phyloP scores from a whole-genome alignment of 148 eudicot species.

The Amaranthus hypochondriacus region DNA sequence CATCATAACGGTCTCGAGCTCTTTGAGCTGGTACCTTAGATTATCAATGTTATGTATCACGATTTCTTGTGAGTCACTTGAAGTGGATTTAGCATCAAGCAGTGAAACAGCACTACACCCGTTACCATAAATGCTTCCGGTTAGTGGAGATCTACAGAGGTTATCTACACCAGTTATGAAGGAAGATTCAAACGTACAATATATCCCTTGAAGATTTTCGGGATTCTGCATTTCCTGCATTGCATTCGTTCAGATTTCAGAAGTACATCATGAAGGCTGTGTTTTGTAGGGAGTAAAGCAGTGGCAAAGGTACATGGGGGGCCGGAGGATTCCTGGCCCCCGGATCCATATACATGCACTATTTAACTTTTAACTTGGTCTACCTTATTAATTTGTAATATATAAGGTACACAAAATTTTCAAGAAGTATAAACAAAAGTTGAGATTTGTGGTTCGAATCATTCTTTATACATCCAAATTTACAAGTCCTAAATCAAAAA shows the following conservation, averaged over 20 bases:
- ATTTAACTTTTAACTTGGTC: no score
- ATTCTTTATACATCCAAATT: no score
- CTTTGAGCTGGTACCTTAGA: slow-evolving; percentile 31
- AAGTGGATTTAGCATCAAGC: slow-evolving; percentile 13
- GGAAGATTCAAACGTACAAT: slow-evolving; percentile 22
- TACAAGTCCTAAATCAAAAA: no score
- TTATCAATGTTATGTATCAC: slow-evolving; percentile 17
- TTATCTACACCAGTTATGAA: not conserved
- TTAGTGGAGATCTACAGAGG: slow-evolving; percentile 14
- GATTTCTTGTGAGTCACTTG: slow-evolving; percentile 9
- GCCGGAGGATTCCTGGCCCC: no score
- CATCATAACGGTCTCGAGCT: slow-evolving; percentile 43
- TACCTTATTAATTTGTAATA: no score
- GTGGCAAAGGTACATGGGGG: no score
- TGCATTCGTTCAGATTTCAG: not conserved
- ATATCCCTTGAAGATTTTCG: slow-evolving; percentile 13
- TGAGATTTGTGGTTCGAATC: no score
- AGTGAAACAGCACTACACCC: slow-evolving; percentile 15
- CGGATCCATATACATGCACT: no score
- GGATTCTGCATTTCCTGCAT: slow-evolving; percentile 23
- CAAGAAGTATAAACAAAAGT: no score
- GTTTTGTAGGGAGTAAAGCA: no score
- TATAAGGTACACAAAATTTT: no score
- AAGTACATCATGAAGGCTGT: not conserved
- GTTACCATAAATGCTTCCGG: slow-evolving; percentile 8